Conservation (phyloP, 306 rosid genomes). For the Lablab purpureus region DNA sequence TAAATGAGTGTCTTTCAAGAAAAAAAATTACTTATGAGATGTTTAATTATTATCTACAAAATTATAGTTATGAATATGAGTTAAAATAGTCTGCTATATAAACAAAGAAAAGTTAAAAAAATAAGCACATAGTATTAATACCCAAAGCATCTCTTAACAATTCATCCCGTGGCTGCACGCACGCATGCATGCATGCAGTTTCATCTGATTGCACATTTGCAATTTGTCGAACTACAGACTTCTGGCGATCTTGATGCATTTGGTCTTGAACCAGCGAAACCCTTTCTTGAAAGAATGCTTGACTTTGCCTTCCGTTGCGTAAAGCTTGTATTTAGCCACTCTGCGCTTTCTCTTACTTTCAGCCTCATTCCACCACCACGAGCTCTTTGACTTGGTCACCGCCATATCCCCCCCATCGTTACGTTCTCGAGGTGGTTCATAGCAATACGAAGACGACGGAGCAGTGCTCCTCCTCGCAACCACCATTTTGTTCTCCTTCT, state of each 20-base stretch:
- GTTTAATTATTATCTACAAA: too few species aligned
- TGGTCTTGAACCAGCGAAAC: slow-evolving; percentile 65
- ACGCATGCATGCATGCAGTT: not conserved
- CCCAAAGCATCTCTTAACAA: too few species aligned
- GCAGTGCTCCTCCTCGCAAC: not conserved
- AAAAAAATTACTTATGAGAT: too few species aligned
- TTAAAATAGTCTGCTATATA: too few species aligned
- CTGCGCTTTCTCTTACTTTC: slow-evolving; percentile 64
- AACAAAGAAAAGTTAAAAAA: too few species aligned
- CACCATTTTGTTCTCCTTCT: not conserved
- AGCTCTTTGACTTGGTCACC: not conserved
- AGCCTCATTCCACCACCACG: slow-evolving; percentile 69
- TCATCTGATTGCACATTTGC: not conserved
- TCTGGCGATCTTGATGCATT: slow-evolving; percentile 47
- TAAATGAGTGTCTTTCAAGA: too few species aligned
- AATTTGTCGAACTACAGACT: not conserved
- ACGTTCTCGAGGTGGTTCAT: slow-evolving; percentile 18
- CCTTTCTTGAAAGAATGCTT: slow-evolving; percentile 66
- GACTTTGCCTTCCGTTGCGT: slow-evolving; percentile 56
- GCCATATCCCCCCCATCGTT: not conserved
- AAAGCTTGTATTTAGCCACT: slow-evolving; percentile 61
- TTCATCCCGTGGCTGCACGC: not conserved
- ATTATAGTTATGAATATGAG: too few species aligned
- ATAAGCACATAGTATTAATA: too few species aligned
- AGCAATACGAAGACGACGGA: slow-evolving; percentile 4